Evolutionary conservation across 805 yeast species (phyloP), one percentile per base, ranked within the genome.

Genomic region (Wickerhamiella occidentalis): DNA sequence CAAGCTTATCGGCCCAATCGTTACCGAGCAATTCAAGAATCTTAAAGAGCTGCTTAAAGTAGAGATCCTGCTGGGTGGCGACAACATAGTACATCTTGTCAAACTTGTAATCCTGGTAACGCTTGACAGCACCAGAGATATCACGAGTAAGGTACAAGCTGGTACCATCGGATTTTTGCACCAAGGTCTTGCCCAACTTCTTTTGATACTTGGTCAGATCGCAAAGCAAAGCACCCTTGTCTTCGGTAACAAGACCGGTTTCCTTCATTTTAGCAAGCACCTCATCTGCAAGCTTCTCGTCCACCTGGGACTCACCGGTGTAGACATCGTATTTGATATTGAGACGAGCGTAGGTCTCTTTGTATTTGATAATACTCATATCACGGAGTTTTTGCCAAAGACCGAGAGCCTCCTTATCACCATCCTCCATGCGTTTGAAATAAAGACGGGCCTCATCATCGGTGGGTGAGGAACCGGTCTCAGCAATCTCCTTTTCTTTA

Each of bases 61-160:
- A 96, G 59, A 92, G 76, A 68, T 92, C 97, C 72, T 92, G 99
- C 71, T 92, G 99, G 48, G 83, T 72, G 6, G 98, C 97, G 69
- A 88, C 82, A 50, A 90, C 97, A 64, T 92, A 92, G 55, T 92
- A 78, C 95, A 86, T 84, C 73, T 88, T 87, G 70, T 90, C 97
- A 64, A 92, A 92, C 51, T 86, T 71, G 70, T 80, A 84, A 58
- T 73, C 76, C 50, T 83, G 79, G 64, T 85, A 75, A 73, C 99
- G 90, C 62, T 83, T 85, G 62, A 82, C 79, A 50, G 97, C 97
- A 60, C 88, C 96, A 59, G 96, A 96, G 52, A 92, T 82, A 67
- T 92, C 99, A 72, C 99, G 80, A 54, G 97, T 88, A 61, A 92
- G 68, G 66, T 92, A 92, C 54, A 92, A 71, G 15, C 95, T 84